phyloP scores from a whole-genome alignment of 1,284 basidiomycete species.

The Mycena sp. region DNA sequence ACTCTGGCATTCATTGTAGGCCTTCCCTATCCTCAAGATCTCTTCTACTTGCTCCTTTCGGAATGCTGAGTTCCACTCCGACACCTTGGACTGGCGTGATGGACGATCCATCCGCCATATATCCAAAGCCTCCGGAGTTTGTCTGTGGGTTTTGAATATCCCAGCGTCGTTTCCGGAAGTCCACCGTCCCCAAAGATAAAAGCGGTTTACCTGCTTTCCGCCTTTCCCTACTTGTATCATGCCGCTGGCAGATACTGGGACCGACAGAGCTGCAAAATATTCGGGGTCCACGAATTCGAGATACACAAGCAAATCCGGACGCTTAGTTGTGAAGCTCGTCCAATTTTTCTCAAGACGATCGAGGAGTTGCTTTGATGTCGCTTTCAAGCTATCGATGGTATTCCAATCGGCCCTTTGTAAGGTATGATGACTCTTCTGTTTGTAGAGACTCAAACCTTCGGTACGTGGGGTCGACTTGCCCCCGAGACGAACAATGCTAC shows the following conservation, averaged over 20 bases:
- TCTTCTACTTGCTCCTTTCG: constrained; percentile 46
- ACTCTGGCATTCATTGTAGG: constrained; percentile 54
- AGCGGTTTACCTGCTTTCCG: constrained; percentile 44
- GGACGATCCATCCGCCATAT: constrained; percentile 57
- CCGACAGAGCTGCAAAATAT: constrained; percentile 54
- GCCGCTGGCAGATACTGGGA: constrained; percentile 53
- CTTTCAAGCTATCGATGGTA: constrained; percentile 50
- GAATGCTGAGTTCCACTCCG: constrained; percentile 54
- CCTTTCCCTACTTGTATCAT: constrained; percentile 52
- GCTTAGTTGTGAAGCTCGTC: constrained; percentile 37
- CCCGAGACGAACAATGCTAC: constrained; percentile 60
- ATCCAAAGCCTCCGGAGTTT: constrained; percentile 35
- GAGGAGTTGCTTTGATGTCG: constrained; percentile 34
- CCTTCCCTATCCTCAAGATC: constrained; percentile 46
- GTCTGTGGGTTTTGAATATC: constrained; percentile 41
- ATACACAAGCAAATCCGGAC: constrained; percentile 48
- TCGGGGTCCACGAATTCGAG: constrained; percentile 57
- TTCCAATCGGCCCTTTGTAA: constrained; percentile 47
- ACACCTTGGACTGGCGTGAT: constrained; percentile 43
- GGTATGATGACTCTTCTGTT: constrained; percentile 37
- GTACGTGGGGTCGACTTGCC: constrained; percentile 60
- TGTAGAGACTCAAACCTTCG: constrained; percentile 51
- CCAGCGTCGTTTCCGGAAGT: constrained; percentile 52
- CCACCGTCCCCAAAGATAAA: constrained; percentile 63
- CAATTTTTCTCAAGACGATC: constrained; percentile 45